Base-by-base conservation (phyloP, 805 yeast species). In the Lachancea sp. region DNA sequence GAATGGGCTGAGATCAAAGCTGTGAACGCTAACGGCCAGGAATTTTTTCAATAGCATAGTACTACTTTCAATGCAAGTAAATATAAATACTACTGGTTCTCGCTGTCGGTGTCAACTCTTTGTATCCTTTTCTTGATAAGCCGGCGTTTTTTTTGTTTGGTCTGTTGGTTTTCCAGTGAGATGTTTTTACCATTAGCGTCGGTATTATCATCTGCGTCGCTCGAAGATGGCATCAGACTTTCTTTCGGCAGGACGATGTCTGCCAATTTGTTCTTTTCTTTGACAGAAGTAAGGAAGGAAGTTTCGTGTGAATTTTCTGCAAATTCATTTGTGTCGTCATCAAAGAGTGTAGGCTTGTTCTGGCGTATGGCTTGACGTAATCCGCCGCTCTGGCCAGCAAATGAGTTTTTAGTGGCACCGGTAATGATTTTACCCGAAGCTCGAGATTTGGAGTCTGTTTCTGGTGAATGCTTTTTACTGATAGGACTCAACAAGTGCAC, bases 1-100 rank as follows among this genome's bases (percentile, higher is more conserved):
- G 38, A 79, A 75, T 51, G 90, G 80, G 1, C 60, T 76, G 28
- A 47, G 48, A 38, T 56, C 59, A 12, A 49, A 46, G 29, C 44
- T 52, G 18, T 52, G 36, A 48, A 6, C 9, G 28, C 15, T 22
- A 22, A 11, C 7, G 7, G 15, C 16, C 30, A 18, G 30, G 30
- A 13, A 5, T 28, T 4, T n/a, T 12, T 28, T 5, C 12, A 18
- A 28, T 5, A 5, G 11, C 16, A 28, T 28, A 28, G 30, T n/a
- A n/a, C 18, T 28, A 15, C 24, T 15, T 5, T 16, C 30, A 28
- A 33, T 19, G 18, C 28, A n/a, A 33, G 12, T 33, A 20, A 19
- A n/a, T 12, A 15, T 23, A 20, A 28, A 11, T 8, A n/a, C 22
- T 11, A 36, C 9, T 9, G 16, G 22, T 33, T 43, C n/a, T 46